phyloP scores from a whole-genome alignment of 1,284 basidiomycete genomes.

The Sanghuangporus weigelae region DNA sequence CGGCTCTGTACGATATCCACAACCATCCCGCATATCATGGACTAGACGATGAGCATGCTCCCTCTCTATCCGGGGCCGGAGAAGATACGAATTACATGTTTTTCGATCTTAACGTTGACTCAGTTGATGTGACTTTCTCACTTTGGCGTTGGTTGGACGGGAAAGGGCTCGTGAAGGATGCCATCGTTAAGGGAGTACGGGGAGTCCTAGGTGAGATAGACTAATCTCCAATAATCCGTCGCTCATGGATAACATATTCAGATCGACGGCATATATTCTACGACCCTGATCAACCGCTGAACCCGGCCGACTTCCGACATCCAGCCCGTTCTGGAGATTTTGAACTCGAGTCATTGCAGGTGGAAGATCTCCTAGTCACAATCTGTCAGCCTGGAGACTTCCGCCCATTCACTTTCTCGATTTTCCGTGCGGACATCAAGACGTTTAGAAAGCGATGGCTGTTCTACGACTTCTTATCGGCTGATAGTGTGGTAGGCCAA shows the following conservation, averaged over 20 bases:
- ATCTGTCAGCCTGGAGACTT: slow-evolving; percentile 93
- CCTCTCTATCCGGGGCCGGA: slow-evolving; percentile 27
- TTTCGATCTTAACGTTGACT: slow-evolving; percentile 90
- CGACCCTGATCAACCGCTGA: slow-evolving; percentile 74
- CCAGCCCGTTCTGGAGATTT: slow-evolving; percentile 79
- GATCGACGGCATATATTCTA: slow-evolving; percentile 89
- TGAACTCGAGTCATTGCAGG: slow-evolving; percentile 81
- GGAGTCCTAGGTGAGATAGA: slow-evolving; percentile 75
- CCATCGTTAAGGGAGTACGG: slow-evolving; percentile 89
- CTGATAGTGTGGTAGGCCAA: slow-evolving; percentile 94
- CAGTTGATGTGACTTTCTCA: slow-evolving; percentile 95
- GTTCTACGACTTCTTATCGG: slow-evolving; percentile 89
- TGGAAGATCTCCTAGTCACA: slow-evolving; percentile 93
- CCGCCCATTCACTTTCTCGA: slow-evolving; percentile 90
- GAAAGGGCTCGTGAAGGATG: slow-evolving; percentile 88
- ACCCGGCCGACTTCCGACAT: slow-evolving; percentile 81
- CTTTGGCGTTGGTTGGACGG: slow-evolving; percentile 93
- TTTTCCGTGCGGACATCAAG: slow-evolving; percentile 90
- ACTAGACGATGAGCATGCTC: slow-evolving; percentile 48
- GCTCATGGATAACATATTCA: slow-evolving; percentile 27
- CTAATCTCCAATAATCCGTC: neutral
- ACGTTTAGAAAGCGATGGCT: slow-evolving; percentile 91
- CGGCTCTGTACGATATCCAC: slow-evolving; percentile 67
- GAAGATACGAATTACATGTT: slow-evolving; percentile 74
- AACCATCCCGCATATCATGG: slow-evolving; percentile 68